Percentiles rank a stretch among this genome's conserved stretches.
These are phyloP conservation scores for Salicornia ramosissima DNA, from an alignment of 148 eudicot genomes.

Conservation along the genomic window DNA sequence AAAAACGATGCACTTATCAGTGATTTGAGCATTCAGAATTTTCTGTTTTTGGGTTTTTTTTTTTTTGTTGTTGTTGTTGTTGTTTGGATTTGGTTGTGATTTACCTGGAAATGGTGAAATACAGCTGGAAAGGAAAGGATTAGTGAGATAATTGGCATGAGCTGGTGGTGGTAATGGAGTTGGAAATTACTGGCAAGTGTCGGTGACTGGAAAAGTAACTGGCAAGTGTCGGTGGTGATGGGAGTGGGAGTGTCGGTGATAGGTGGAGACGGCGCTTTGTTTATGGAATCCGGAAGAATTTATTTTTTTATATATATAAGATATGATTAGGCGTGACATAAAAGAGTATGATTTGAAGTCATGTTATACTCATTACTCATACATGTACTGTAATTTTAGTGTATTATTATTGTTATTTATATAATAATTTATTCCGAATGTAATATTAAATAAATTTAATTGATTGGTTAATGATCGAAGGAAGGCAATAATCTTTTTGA, in stretches of 20 bases:
- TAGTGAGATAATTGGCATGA: too few species aligned
- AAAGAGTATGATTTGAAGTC: not conserved
- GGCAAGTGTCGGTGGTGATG: not conserved
- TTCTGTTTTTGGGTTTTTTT: not conserved
- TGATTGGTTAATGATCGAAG: not conserved
- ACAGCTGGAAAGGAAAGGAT: too few species aligned
- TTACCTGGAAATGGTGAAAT: not conserved
- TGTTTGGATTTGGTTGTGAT: not conserved
- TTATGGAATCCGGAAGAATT: not conserved
- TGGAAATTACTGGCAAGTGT: too few species aligned
- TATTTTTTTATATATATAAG: not conserved
- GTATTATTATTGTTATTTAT: not conserved
- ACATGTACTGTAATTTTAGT: not conserved
- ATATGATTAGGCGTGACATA: not conserved
- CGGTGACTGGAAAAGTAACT: not conserved
- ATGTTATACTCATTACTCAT: constrained; percentile 4
- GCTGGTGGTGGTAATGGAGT: too few species aligned
- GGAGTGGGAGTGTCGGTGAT: not conserved
- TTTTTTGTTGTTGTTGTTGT: not conserved
- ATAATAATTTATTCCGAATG: not conserved
- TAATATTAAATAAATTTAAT: not conserved
- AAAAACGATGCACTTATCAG: constrained; percentile 53
- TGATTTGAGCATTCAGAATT: not conserved
- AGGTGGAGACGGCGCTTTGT: not conserved
- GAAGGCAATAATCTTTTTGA: too few species aligned